phyloP scores from a whole-genome alignment of 2,329 filamentous ascomycete species.

The Colletotrichum theobromicola region DNA sequence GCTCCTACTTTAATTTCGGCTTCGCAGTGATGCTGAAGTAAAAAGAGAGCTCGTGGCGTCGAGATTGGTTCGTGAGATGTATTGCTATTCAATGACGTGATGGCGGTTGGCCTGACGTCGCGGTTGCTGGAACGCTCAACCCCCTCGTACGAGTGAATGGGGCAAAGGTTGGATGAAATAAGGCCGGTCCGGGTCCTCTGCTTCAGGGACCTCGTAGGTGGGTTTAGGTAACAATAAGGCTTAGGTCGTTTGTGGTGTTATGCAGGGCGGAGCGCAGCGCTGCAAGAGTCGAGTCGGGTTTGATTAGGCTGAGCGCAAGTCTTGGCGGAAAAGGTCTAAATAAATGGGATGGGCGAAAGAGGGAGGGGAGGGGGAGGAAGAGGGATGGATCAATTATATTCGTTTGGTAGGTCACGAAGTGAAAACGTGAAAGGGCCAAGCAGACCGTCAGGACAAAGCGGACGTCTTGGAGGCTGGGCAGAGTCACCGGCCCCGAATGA shows the following conservation, averaged over 20 bases:
- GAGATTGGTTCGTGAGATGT: background rate
- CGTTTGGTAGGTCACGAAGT: background rate
- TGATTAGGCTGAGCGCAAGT: background rate
- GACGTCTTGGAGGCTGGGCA: conserved; percentile 20
- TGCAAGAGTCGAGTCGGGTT: background rate
- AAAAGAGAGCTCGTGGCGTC: background rate
- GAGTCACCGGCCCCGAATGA: conserved; percentile 10
- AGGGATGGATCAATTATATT: conserved; percentile 16
- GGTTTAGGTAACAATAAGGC: background rate
- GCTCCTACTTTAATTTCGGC: background rate
- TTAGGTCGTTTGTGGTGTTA: background rate
- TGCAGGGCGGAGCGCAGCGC: background rate
- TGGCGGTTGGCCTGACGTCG: background rate
- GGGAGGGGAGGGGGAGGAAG: background rate
- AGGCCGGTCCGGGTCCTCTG: background rate
- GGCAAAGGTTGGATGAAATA: background rate
- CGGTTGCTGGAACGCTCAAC: background rate
- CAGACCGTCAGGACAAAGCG: conserved; percentile 5
- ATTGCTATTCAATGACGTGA: conserved; percentile 1
- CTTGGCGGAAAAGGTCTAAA: background rate
- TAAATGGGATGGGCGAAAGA: background rate
- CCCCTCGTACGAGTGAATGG: background rate
- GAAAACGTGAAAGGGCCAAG: background rate
- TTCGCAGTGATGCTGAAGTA: background rate
- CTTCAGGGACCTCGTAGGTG: background rate